Conservation (phyloP, 2,329 filamentous ascomycete species). For the Colletotrichum nymphaeae region DNA sequence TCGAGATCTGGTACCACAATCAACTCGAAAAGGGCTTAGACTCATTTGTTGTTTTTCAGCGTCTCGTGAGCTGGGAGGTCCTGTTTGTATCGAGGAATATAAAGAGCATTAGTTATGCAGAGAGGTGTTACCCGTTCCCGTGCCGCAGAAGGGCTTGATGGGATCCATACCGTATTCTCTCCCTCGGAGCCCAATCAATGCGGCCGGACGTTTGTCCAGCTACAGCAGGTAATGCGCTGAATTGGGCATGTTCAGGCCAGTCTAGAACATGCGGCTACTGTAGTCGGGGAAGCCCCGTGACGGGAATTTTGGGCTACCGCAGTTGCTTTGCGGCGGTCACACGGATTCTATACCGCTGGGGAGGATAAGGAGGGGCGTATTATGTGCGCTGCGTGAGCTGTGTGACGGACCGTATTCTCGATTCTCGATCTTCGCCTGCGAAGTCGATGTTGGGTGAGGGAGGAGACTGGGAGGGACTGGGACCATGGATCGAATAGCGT, state of each 20-base stretch:
- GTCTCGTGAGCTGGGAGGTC: slow-evolving; percentile 6
- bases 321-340: slow-evolving; percentile 9
- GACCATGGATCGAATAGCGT: slow-evolving; percentile 13
- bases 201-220: slow-evolving; percentile 30
- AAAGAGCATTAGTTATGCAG: background rate
- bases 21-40: slow-evolving; percentile 3
- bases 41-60: background rate
- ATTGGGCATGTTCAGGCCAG: slow-evolving; percentile 19
- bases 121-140: background rate
- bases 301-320: slow-evolving; percentile 10
- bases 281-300: slow-evolving; percentile 25
- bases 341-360: background rate
- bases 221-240: slow-evolving; percentile 28
- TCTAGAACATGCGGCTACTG: slow-evolving; percentile 34
- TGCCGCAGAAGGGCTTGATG: background rate
- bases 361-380: background rate
- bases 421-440: slow-evolving; percentile 24
- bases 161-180: background rate
- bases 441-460: slow-evolving; percentile 27
- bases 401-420: slow-evolving; percentile 4
- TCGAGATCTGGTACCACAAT: background rate
- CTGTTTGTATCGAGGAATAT: background rate
- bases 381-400: background rate
- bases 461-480: slow-evolving; percentile 18
- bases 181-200: background rate